phyloP scores from a whole-genome alignment of 208 protist genomes.

The Entamoeba dispar region DNA sequence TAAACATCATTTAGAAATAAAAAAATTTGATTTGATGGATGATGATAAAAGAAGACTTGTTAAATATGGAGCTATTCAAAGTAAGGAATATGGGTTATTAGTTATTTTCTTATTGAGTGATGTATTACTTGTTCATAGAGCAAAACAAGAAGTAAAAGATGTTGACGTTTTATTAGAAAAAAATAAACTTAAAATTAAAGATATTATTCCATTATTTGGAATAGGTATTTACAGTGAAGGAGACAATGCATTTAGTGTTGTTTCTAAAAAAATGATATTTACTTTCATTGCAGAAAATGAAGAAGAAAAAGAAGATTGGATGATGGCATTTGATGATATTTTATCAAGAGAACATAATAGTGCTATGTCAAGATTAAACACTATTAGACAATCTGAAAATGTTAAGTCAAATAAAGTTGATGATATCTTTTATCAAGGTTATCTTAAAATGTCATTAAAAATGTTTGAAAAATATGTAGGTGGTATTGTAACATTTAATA shows the following conservation, averaged over 20 bases:
- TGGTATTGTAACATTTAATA: neutral
- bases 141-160: neutral
- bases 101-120: neutral
- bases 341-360: neutral
- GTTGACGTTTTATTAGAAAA: neutral
- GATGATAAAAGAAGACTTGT: neutral
- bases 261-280: neutral
- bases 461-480: neutral
- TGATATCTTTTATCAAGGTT: neutral
- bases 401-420: neutral
- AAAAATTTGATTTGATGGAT: neutral
- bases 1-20: neutral
- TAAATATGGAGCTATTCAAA: neutral
- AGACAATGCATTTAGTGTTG: neutral
- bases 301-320: neutral
- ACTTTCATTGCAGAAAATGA: neutral
- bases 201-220: neutral
- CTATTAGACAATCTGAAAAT: neutral
- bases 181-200: neutral
- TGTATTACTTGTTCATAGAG: neutral
- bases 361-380: neutral
- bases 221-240: neutral
- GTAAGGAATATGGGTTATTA: neutral
- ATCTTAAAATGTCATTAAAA: neutral
- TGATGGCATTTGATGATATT: neutral